A percentile compares a stretch with the other conserved stretches of the same genome.
phyloP scores from a whole-genome alignment of 116 monocot genomes.

The Cymodocea nodosa region DNA sequence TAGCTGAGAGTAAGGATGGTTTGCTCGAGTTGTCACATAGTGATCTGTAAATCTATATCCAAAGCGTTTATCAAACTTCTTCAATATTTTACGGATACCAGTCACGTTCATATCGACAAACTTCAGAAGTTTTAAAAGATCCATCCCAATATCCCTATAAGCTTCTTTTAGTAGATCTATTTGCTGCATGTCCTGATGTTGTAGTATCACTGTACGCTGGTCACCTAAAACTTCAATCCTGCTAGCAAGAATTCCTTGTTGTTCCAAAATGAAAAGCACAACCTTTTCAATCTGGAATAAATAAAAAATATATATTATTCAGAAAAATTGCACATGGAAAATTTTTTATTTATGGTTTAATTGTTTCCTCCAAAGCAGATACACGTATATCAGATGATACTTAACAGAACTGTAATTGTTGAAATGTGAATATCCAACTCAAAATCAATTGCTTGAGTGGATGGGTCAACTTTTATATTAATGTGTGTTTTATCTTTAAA shows the following conservation, averaged over 20 bases:
- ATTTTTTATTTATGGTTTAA: no score
- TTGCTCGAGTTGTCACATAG: conserved; percentile 24
- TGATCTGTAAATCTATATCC: conserved; percentile 24
- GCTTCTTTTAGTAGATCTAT: conserved; percentile 15
- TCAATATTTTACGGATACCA: conserved; percentile 22
- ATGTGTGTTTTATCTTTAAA: no score
- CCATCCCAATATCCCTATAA: conserved; percentile 14
- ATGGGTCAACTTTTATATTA: no score
- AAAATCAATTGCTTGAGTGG: no score
- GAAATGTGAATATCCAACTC: no score
- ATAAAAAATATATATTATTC: not conserved
- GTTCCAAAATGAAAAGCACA: conserved; percentile 25
- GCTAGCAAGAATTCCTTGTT: conserved; percentile 26
- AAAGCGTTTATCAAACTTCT: conserved; percentile 26
- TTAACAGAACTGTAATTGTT: no score
- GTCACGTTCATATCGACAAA: conserved; percentile 29
- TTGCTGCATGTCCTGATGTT: conserved; percentile 12
- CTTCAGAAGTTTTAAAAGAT: conserved; percentile 21
- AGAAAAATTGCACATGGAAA: not conserved
- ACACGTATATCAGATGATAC: no score
- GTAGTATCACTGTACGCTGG: conserved; percentile 6
- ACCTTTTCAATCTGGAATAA: conserved; percentile 21
- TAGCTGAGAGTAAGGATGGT: conserved; percentile 27
- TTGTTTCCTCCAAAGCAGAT: no score
- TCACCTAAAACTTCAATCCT: conserved; percentile 18